Percentiles rank a stretch among this genome's conserved stretches.
Evolutionary conservation across 768 basidiomycete genomes (phyloP).

Genomic region (Ephemerocybe angulata): DNA sequence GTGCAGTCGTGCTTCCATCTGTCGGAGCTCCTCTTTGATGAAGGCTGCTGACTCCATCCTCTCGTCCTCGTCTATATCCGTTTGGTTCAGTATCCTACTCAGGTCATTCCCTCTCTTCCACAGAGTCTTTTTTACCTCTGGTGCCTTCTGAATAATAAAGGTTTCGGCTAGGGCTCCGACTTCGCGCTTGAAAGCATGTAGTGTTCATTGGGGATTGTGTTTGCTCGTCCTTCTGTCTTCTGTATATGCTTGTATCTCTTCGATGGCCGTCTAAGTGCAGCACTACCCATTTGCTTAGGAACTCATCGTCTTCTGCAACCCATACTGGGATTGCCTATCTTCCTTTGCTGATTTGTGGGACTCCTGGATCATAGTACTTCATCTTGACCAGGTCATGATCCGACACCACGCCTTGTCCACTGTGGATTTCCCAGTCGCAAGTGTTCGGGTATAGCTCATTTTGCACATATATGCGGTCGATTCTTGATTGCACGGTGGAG

Average conservation of each 20-base stretch:
- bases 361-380: slow-evolving; percentile 13
- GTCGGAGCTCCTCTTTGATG: neutral
- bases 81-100: neutral
- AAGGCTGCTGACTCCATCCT: neutral
- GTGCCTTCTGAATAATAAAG: neutral
- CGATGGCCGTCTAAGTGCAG: neutral
- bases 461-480: slow-evolving; percentile 34
- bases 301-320: slow-evolving; percentile 17
- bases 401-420: slow-evolving; percentile 15
- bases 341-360: slow-evolving; percentile 29
- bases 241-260: neutral
- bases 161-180: neutral
- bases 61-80: neutral
- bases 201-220: neutral
- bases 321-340: slow-evolving; percentile 26
- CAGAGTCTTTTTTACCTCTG: neutral
- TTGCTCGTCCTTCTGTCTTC: neutral
- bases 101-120: neutral
- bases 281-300: neutral
- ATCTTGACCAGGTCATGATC: slow-evolving; percentile 32
- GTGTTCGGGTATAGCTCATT: slow-evolving; percentile 5
- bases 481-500: slow-evolving; percentile 21
- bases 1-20: slow-evolving; percentile 1
- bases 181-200: slow-evolving; percentile 5
- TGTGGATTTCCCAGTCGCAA: slow-evolving; percentile 24